These are phyloP conservation scores for Hypoxylon trugodes DNA, from an alignment of 495 filamentous ascomycete species.

Conservation along the genomic window DNA sequence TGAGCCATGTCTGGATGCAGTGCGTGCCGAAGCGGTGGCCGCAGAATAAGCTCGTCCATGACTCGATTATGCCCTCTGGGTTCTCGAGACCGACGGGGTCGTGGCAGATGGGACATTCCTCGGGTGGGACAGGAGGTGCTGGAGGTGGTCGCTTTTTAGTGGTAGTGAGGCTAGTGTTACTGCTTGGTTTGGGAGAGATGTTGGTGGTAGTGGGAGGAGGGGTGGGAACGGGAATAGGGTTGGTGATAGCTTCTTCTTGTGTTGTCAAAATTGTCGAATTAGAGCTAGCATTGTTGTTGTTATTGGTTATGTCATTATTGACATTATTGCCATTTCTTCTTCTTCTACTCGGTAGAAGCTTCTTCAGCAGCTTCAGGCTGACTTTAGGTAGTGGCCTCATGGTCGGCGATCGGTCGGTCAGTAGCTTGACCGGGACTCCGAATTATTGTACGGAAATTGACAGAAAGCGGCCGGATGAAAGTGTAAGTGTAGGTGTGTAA, in stretches of 20 bases:
- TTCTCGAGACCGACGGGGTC: conserved; percentile 48
- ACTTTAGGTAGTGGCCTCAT: conserved; percentile 32
- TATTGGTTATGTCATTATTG: neutral
- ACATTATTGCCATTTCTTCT: conserved; percentile 1
- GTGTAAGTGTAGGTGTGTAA: conserved; percentile 3
- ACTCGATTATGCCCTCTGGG: conserved; percentile 50
- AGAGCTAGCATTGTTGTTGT: neutral
- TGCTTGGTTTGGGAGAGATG: conserved; percentile 16
- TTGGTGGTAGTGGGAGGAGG: no score
- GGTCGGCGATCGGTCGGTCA: conserved; percentile 8
- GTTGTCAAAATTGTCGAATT: neutral
- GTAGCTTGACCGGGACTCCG: no score
- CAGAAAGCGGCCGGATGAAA: no score
- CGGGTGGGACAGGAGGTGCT: conserved; percentile 22
- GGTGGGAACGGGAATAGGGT: no score
- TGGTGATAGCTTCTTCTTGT: no score
- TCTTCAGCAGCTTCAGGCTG: conserved; percentile 41
- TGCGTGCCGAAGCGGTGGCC: conserved; percentile 55
- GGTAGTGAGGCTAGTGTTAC: conserved; percentile 15
- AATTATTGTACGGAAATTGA: neutral
- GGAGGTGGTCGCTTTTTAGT: no score
- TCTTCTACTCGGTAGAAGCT: conserved; percentile 25
- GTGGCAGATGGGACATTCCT: conserved; percentile 56
- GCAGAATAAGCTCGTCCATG: conserved; percentile 55
- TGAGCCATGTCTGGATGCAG: conserved; percentile 58